Evolutionary conservation across 2,329 filamentous ascomycete species (phyloP).

Genomic region (Drechslerella dactyloides): DNA sequence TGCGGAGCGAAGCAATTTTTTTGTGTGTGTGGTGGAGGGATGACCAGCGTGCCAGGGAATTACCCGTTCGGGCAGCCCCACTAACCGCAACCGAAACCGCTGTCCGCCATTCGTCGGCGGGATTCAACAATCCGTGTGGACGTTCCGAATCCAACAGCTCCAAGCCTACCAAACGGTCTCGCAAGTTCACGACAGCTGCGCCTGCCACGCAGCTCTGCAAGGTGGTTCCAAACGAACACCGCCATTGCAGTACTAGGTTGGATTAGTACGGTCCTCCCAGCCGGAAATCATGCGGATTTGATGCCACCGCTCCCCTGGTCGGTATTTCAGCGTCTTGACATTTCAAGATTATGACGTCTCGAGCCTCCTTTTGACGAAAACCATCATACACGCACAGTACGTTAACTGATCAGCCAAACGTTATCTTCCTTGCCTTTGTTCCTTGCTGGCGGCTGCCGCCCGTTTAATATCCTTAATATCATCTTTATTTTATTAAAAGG

Average conservation of each 20-base stretch:
- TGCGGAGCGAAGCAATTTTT: background rate
- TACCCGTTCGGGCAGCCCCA: slow-evolving; percentile 23
- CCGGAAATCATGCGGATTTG: background rate
- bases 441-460: background rate
- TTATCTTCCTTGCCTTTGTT: background rate
- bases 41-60: slow-evolving; percentile 11
- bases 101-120: slow-evolving; percentile 11
- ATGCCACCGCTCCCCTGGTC: background rate
- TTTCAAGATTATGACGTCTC: background rate
- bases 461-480: background rate
- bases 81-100: slow-evolving; percentile 2
- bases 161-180: background rate
- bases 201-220: background rate
- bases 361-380: background rate
- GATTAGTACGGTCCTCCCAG: background rate
- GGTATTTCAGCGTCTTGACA: slow-evolving; percentile 1
- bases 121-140: slow-evolving; percentile 35
- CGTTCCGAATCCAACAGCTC: slow-evolving; percentile 24
- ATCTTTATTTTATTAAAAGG: too few species aligned
- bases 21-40: background rate
- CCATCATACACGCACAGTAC: background rate
- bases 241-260: background rate
- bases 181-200: background rate
- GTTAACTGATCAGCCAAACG: background rate
- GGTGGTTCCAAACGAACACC: background rate